Base-by-base conservation (phyloP, 176 grass and related monocot genomes). In the Lolium multiflorum region DNA sequence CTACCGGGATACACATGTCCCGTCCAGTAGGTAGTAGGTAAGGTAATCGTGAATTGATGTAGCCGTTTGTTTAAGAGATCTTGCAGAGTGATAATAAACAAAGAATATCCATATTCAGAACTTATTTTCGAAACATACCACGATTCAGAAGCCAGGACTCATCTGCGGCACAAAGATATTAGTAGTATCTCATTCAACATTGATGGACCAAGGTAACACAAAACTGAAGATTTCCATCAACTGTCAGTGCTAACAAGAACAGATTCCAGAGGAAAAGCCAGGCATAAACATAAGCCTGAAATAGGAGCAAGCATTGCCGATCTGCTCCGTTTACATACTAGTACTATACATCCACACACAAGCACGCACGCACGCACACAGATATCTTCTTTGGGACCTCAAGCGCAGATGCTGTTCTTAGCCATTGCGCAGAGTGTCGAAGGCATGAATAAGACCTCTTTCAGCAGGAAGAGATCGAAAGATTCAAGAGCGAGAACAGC, bases 1-100 rank as follows among this genome's bases (percentile, higher is more conserved):
- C 15, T 76, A 31, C 26, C 47, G 18, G 44, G 71, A 31, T 58
- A 77, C 72, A 78, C 44, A 46, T 77, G 72, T 62, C 79, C 73
- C 57, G 48, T 14, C 47, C 79, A 46, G 13, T 57, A 24, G 54
- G 84, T 71, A 49, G 84, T 47, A 74, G 89, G 80, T 87, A 80
- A 91, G 75, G 39, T 65, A 90, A 79, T 10, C 8, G 25, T 84
- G 85, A 57, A 65, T 52, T 58, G 17, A 9, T 31, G 22, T 58
- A 72, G 35, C 52, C 14, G 16, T 59, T 58, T 41, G 43, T 58
- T 87, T 52, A n/a, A 60, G 9, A 43, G 8, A 67, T 57, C 58
- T 84, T 74, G 21, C 15, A 67, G 18, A 83, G 31, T 35, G 31
- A 35, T 35, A 31, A 39, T 4, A 31, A 13, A 28, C 16, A 26